These are phyloP conservation scores for Eimeria necatrix DNA, from an alignment of 169 alveolate genomes.

Conservation along the genomic window DNA sequence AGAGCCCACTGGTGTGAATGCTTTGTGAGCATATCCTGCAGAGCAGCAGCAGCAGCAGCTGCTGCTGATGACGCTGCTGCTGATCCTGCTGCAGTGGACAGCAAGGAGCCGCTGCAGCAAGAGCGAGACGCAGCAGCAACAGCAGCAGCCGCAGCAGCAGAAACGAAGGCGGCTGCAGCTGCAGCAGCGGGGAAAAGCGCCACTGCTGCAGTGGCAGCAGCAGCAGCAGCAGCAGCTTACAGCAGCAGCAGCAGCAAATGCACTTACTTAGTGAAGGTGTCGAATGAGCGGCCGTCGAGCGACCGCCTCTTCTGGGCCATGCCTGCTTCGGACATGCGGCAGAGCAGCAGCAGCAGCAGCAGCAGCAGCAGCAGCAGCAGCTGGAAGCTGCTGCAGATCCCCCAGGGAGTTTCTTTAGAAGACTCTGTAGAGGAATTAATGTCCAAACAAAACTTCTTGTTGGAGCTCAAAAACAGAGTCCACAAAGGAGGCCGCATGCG, in stretches of 20 bases:
- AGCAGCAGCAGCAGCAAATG: not conserved
- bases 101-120: not conserved
- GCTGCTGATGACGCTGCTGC: not conserved
- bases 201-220: constrained; percentile 18
- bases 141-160: not conserved
- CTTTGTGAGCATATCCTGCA: not conserved
- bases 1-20: constrained; percentile 46
- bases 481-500: not conserved
- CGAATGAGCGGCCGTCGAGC: not conserved
- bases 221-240: not conserved
- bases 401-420: not conserved
- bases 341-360: constrained; percentile 55
- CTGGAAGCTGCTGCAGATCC: constrained; percentile 53
- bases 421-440: constrained; percentile 15
- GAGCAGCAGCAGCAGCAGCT: not conserved
- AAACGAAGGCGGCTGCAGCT: not conserved
- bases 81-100: not conserved
- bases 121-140: not conserved
- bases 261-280: not conserved
- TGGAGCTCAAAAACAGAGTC: not conserved
- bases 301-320: not conserved
- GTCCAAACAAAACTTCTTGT: not conserved
- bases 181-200: constrained; percentile 4
- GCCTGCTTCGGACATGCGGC: constrained; percentile 44
- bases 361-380: constrained; percentile 50